Base-by-base conservation (phyloP, 1,139 yeast species). In the Zygoascus hellenicus region DNA sequence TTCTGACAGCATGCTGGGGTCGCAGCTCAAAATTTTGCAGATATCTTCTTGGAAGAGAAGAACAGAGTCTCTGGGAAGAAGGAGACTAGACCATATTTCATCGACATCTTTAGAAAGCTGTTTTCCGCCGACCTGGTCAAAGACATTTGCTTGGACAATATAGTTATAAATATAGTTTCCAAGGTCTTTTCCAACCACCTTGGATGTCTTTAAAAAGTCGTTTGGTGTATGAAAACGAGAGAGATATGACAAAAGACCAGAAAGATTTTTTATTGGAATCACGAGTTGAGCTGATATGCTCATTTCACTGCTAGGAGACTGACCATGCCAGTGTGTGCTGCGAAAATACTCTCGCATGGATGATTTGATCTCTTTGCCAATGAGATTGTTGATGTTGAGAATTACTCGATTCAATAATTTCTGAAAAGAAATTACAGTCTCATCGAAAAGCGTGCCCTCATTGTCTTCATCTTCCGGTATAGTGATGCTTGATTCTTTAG, bases 91-190 rank as follows among this genome's bases (percentile, higher is more conserved):
- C 54, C 73, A 69, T n/a, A 83, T 52, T 34, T 71, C 71, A 1
- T 65, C 61, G 34, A 82, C 67, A 61, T 87, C 95, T 3, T 62
- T 54, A 5, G 67, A 60, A 17, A 88, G 68, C 58, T 83, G 90
- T 6, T 57, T 55, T 1, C 80, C 74, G 0, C 95, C 95, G 1
- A 53, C 43, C 11, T 58, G 53, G 39, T 74, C 75, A 64, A 88
- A 88, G 53, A 71, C 75, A 60, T 83, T 83, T 45, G 81, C 76
- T 52, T 82, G 79, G 42, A 84, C 69, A 43, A 84, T 72, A 48
- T 78, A 77, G 53, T 80, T 83, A 58, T 74, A 70, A 52, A 81
- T 64, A 41, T 78, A 72, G 28, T 66, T 65, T 9, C 81, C 74
- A 22, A 84, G 58, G 1, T 72, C 65, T 6, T 70, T 62, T 0